Percentiles rank a stretch among this genome's conserved stretches.
phyloP scores from a whole-genome alignment of 1,139 yeast species.

The Geotrichum europaeum region DNA sequence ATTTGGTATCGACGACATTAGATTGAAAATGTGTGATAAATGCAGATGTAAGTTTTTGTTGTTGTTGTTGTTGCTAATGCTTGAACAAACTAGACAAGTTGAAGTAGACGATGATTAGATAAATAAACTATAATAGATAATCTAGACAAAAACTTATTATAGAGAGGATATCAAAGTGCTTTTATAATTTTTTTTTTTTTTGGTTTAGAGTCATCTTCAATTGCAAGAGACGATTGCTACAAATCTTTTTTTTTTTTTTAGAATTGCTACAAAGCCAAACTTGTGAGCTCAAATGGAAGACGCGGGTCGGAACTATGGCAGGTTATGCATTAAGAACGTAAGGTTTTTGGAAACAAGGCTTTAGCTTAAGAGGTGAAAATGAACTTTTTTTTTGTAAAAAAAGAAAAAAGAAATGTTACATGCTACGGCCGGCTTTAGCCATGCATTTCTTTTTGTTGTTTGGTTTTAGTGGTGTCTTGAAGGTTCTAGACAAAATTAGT shows the following conservation, averaged over 20 bases:
- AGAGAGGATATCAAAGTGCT: not conserved
- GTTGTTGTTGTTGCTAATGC: not conserved
- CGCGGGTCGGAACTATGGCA: not conserved
- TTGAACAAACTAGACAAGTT: not conserved
- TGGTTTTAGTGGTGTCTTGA: not conserved
- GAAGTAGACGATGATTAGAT: not conserved
- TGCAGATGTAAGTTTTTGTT: not conserved
- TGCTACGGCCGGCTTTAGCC: not conserved
- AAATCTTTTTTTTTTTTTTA: not conserved
- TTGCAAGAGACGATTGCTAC: not conserved
- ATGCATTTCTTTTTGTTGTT: not conserved
- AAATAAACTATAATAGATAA: not conserved
- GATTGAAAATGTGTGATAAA: not conserved
- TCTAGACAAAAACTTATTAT: not conserved
- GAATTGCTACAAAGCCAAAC: not conserved
- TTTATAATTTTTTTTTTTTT: not conserved
- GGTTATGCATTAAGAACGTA: not conserved
- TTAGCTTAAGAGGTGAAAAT: not conserved
- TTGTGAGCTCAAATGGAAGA: not conserved
- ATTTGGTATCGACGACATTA: not conserved
- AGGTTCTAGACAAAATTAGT: not conserved
- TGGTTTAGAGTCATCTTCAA: not conserved
- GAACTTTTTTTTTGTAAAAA: not conserved
- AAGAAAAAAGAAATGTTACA: not conserved
- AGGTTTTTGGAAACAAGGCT: not conserved